Conservation (phyloP, 2,329 filamentous ascomycete genomes). For the Penicillium brevicompactum region DNA sequence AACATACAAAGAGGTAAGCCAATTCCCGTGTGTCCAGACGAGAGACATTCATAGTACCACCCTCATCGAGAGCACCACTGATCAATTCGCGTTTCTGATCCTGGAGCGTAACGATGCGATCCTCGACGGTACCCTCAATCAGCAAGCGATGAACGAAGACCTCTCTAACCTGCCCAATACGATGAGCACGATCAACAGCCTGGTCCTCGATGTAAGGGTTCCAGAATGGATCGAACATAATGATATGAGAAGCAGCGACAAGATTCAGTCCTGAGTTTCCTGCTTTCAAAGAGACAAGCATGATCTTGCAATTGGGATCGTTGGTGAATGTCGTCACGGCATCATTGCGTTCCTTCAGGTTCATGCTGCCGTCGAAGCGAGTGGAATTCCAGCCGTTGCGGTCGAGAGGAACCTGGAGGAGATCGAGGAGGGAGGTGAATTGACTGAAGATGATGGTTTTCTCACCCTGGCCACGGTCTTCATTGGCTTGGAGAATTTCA, state of each 20-base stretch:
- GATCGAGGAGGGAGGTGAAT: conserved; percentile 76
- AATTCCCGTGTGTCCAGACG: conserved; percentile 69
- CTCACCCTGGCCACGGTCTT: conserved; percentile 56
- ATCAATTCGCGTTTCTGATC: conserved; percentile 77
- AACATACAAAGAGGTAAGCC: conserved; percentile 65
- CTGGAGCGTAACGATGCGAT: conserved; percentile 79
- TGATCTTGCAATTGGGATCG: conserved; percentile 62
- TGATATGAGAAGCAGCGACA: conserved; percentile 78
- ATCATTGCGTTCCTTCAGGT: conserved; percentile 63
- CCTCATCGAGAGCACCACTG: conserved; percentile 77
- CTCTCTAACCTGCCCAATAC: conserved; percentile 74
- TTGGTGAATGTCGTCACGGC: conserved; percentile 70
- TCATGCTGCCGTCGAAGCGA: conserved; percentile 79
- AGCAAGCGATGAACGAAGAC: conserved; percentile 82
- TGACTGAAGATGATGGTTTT: conserved; percentile 84
- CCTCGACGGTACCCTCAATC: conserved; percentile 78
- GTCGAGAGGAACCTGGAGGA: conserved; percentile 72
- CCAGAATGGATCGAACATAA: conserved; percentile 93
- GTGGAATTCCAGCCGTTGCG: conserved; percentile 60
- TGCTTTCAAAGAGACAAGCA: conserved; percentile 77
- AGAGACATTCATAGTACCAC: conserved; percentile 65
- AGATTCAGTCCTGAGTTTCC: conserved; percentile 87
- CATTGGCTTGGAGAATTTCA: conserved; percentile 61
- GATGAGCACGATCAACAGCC: conserved; percentile 84
- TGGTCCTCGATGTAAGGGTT: conserved; percentile 93